Evolutionary conservation across 192 early-diverging fungal species (phyloP).

Genomic region (Entomortierella beljakovae): DNA sequence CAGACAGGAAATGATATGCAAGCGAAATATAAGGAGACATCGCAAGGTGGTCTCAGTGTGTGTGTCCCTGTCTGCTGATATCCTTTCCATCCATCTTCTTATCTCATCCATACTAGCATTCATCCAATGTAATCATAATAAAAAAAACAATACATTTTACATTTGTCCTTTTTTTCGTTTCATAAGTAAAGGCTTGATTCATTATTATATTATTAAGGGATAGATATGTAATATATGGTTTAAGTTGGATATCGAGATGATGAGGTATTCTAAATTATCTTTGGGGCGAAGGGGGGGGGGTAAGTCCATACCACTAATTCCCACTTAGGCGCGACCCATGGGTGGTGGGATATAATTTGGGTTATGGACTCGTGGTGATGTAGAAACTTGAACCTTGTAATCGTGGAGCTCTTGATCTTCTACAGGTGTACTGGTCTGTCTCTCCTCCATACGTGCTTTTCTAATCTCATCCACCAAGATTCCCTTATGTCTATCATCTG

Average conservation of each 20-base stretch:
- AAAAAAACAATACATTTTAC: no score
- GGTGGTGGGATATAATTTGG: constrained; percentile 24
- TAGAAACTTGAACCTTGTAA: constrained; percentile 42
- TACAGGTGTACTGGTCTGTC: neutral
- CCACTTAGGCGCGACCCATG: neutral
- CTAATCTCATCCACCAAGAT: constrained; percentile 37
- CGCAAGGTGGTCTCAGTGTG: constrained; percentile 82
- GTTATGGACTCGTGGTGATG: neutral
- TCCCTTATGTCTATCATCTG: constrained; percentile 38
- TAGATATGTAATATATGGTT: no score
- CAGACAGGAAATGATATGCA: constrained; percentile 93
- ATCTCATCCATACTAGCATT: no score
- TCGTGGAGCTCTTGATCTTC: constrained; percentile 18
- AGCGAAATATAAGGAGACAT: constrained; percentile 98
- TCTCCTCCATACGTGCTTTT: neutral
- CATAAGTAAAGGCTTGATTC: no score
- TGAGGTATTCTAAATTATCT: no score
- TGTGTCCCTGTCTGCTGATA: constrained; percentile 39
- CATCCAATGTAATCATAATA: no score
- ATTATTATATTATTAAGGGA: no score
- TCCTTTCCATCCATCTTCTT: constrained; percentile 4
- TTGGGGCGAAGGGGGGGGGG: no score
- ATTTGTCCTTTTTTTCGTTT: no score
- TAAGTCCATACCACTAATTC: no score
- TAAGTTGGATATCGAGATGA: no score